These are phyloP conservation scores for Closterium sp. DNA, from an alignment of 139 green algal species.

Conservation along the genomic window DNA sequence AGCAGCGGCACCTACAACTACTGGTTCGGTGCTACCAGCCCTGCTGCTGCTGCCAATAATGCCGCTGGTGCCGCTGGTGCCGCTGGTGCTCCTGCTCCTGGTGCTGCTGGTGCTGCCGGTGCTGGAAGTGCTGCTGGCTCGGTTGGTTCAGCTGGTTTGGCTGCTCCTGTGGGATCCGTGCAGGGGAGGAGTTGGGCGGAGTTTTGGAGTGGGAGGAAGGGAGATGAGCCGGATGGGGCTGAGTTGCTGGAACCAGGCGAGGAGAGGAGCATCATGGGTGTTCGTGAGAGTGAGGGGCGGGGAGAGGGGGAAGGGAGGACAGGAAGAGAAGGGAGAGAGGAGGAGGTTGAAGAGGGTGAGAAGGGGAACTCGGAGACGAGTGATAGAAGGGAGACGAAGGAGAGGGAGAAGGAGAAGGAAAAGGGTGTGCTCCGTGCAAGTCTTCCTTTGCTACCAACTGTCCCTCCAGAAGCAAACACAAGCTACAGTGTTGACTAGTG, in stretches of 20 bases:
- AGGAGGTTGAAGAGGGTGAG: neutral
- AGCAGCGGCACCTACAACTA: neutral
- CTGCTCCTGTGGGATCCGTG: neutral
- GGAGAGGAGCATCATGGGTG: neutral
- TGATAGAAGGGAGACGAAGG: neutral
- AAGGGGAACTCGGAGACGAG: neutral
- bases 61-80: neutral
- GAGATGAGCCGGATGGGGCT: neutral
- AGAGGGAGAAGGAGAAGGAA: conserved; percentile 1
- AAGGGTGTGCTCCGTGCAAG: neutral
- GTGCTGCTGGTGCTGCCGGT: too few species aligned
- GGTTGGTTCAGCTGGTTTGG: neutral
- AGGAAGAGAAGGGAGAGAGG: conserved; percentile 10
- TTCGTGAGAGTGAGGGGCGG: neutral
- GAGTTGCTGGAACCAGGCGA: conserved; percentile 3
- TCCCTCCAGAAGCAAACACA: neutral
- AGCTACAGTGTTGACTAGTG: neutral
- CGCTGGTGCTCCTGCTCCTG: too few species aligned
- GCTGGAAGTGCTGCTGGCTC: too few species aligned
- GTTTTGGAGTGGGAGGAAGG: neutral
- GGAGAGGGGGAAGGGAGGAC: neutral
- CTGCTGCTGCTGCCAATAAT: neutral
- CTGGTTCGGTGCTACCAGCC: neutral
- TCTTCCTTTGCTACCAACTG: neutral
- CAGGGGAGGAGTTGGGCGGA: conserved; percentile 8